Percentiles rank a stretch among this genome's conserved stretches.
Conservation (phyloP, 176 grass and related monocot species). For the Saccharum officinarum region DNA sequence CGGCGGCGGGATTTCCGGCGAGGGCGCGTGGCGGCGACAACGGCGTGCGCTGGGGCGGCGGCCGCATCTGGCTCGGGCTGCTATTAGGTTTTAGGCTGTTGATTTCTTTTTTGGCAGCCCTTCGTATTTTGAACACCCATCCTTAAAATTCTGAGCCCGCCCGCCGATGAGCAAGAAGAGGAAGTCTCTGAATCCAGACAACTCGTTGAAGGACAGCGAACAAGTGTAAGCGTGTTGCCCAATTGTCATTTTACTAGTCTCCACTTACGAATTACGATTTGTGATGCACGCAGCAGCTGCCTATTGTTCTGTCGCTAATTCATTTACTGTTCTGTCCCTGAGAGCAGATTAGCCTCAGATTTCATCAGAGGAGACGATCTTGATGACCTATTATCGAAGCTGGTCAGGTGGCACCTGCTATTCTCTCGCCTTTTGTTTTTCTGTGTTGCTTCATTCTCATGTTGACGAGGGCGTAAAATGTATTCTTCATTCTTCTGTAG, state of each 20-base stretch:
- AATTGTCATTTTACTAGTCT: not conserved
- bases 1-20: too few relatives aligned
- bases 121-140: not conserved
- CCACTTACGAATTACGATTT: not conserved
- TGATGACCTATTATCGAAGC: conserved; percentile 60
- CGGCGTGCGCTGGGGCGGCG: not conserved
- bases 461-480: not conserved
- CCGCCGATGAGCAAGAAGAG: conserved; percentile 47
- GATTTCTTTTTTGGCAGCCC: not conserved
- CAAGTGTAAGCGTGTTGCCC: conserved; percentile 9
- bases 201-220: conserved; percentile 28
- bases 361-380: conserved; percentile 61
- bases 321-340: not conserved
- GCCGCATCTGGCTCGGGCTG: not conserved
- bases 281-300: not conserved
- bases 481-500: conserved; percentile 38
- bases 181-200: conserved; percentile 19
- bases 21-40: too few relatives aligned
- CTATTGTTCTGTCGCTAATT: not conserved
- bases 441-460: conserved; percentile 5
- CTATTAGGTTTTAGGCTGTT: not conserved
- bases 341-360: conserved; percentile 33
- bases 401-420: conserved; percentile 37
- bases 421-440: not conserved
- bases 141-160: not conserved